Evolutionary conservation across 352 stramenopile genomes (phyloP), one percentile per base, ranked within the genome.

Genomic region (Pythium plurisporium): DNA sequence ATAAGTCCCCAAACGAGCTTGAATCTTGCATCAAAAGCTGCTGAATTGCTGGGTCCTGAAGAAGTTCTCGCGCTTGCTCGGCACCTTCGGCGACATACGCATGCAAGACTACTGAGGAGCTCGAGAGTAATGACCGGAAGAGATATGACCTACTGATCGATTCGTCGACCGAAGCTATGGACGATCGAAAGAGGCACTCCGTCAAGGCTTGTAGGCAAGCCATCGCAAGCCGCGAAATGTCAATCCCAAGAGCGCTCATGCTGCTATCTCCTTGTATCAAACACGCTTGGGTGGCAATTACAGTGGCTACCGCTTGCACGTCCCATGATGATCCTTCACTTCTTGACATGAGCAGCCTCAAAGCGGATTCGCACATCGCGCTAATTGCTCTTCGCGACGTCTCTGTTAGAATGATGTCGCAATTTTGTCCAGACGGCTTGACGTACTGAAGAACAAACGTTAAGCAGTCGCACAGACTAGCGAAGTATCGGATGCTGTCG

Each of bases 21-120:
- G 56, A 36, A 22, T 64, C 40, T 1, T 44, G 23, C 37, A 52
- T 36, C 2, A 64, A 23, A 22, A 64, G 37, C 4, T 58, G 38
- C 31, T 44, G 37, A 3, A 64, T 22, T 0, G 47, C 34, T 9
- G 38, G 0, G 12, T 64, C 48, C 29, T 59, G 57, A 12, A 64
- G 41, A 4, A 64, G 20, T 1, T 14, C 4, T 0, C 40, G 46
- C 12, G 56, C 33, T 6, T 37, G 27, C 3, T 64, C 56, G 5
- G 37, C 33, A 23, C 45, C 29, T 15, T 41, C 19, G 4, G 25
- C 36, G 19, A 62, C 45, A 2, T 2, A 27, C 6, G 22, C 34
- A 4, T 20, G 27, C 1, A 55, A 50, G 7, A 50, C 26, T 2
- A 37, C 22, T 2, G 44, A 43, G 14, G 55, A 55, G 27, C 55